Percentiles rank a stretch among this genome's conserved stretches.
Evolutionary conservation across 495 filamentous ascomycete genomes (phyloP).

Genomic region (Glutinoglossum americanum): DNA sequence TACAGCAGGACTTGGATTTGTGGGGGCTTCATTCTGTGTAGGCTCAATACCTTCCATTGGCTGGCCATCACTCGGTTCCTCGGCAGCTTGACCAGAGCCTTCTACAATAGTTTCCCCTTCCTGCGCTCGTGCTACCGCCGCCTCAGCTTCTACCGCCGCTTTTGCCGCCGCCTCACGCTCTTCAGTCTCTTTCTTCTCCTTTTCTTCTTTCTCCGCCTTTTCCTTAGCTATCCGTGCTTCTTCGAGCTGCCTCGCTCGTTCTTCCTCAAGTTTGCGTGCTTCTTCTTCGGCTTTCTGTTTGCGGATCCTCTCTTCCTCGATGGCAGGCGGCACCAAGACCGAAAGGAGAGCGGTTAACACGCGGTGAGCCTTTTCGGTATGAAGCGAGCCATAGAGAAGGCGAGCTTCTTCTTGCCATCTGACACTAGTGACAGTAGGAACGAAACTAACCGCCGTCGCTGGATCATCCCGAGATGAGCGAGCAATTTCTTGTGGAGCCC

Average conservation of each 20-base stretch:
- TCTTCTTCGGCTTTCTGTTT: conserved; percentile 26
- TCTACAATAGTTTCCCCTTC: conserved; percentile 8
- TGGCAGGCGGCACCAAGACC: conserved; percentile 61
- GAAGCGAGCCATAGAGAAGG: conserved; percentile 50
- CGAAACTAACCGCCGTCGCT: conserved; percentile 47
- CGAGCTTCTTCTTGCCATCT: conserved; percentile 86
- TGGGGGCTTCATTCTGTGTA: conserved; percentile 17
- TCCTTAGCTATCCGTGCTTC: conserved; percentile 28
- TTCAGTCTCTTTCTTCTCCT: conserved; percentile 48
- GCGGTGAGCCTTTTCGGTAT: conserved; percentile 48
- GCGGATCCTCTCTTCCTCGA: conserved; percentile 46
- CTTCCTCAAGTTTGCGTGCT: conserved; percentile 21
- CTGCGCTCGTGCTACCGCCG: conserved; percentile 27
- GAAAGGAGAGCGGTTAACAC: conserved; percentile 52
- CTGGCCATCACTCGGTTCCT: conserved; percentile 26
- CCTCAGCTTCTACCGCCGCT: conserved; percentile 39
- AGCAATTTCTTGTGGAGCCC: conserved; percentile 19
- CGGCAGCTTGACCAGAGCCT: conserved; percentile 19
- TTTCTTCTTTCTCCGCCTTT: conserved; percentile 28
- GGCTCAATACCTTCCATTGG: conserved; percentile 73
- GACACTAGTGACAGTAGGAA: conserved; percentile 38
- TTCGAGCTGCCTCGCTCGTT: conserved; percentile 21
- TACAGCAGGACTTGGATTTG: conserved; percentile 10
- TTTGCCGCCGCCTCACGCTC: conserved; percentile 28
- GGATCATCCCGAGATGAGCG: conserved; percentile 33